A percentile compares a stretch with the other conserved stretches of the same genome.
Evolutionary conservation across 352 stramenopile genomes (phyloP).

Genomic region (Lagenidium giganteum): DNA sequence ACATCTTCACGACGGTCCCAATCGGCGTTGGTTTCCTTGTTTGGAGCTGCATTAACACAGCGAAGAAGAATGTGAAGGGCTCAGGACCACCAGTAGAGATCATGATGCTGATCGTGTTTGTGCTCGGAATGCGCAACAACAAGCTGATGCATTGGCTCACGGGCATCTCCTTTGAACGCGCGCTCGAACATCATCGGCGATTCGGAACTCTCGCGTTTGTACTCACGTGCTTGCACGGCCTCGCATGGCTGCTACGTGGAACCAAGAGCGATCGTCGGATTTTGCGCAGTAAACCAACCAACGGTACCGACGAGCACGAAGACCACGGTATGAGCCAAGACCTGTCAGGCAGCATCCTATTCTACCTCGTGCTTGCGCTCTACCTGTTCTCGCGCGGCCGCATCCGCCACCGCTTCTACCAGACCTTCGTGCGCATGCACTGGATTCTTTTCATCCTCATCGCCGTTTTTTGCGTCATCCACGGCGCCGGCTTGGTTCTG

Average conservation of each 20-base stretch:
- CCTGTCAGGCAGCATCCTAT: slow-evolving; percentile 14
- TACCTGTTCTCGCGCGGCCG: slow-evolving; percentile 25
- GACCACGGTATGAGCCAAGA: not conserved
- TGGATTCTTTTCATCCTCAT: slow-evolving; percentile 1
- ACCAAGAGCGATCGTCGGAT: no score
- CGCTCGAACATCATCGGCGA: slow-evolving; percentile 46
- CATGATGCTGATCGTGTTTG: slow-evolving; percentile 30
- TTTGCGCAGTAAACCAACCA: no score
- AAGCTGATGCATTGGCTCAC: slow-evolving; percentile 29
- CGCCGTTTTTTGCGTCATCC: not conserved
- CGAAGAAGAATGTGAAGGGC: not conserved
- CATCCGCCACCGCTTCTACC: slow-evolving; percentile 43
- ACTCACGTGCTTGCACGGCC: slow-evolving; percentile 27
- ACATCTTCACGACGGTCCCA: slow-evolving; percentile 26
- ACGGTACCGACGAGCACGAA: slow-evolving; percentile 11
- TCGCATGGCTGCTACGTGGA: no score
- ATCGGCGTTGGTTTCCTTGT: slow-evolving; percentile 14
- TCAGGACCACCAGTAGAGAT: slow-evolving; percentile 15
- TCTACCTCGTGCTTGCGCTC: slow-evolving; percentile 27
- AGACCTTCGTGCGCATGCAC: slow-evolving; percentile 26
- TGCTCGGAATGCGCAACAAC: slow-evolving; percentile 45
- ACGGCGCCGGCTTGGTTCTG: not conserved
- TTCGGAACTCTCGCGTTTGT: slow-evolving; percentile 26
- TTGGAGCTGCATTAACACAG: slow-evolving; percentile 12
- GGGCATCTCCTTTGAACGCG: slow-evolving; percentile 44